Evolutionary conservation across 148 eudicot species (phyloP), one percentile per base, ranked within the genome.

Genomic region (Hydrangea macrophylla): DNA sequence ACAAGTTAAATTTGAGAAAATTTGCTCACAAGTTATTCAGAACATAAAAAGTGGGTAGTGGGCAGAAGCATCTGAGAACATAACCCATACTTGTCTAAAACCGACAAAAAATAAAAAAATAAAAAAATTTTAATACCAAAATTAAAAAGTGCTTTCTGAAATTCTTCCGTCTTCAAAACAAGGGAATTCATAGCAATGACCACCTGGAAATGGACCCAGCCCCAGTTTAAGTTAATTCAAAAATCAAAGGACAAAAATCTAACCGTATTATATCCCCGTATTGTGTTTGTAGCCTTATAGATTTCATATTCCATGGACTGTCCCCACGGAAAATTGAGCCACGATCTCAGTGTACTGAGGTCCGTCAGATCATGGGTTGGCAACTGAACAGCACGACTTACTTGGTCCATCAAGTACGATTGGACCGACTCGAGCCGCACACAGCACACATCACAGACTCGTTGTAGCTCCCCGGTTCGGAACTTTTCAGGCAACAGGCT

Each of bases 321-420:
- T 8, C 83, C 79, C 88, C 85, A 84, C 26, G 88, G 88, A 60
- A 84, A 71, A 74, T 84, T 84, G 33, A 81, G 77, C 88, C 88
- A 84, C 20, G 88, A 84, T 76, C 88, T 73, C 79, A 84, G 74
- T 39, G 88, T 84, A 55, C 85, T 84, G 8, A 84, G 83, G 74
- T 84, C 85, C 36, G 88, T 84, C 81, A 84, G 64, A 74, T 84
- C 88, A 81, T 81, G 74, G 7, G 88, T 84, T 24, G 88, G 83
- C 58, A 84, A 58, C 63, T 81, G 88, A 9, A 78, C 79, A 73
- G 88, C 88, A 63, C 78, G 88, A 76, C 88, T 84, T 20, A 84
- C 85, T 74, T 81, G 83, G 58, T 81, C 79, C 88, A 84, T 84
- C 71, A 84, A 66, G 68, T 72, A 79, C 66, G 83, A 74, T 56